Evolutionary conservation across 768 basidiomycete species (phyloP), one percentile per base, ranked within the genome.

Genomic region (Asterophora parasitica): DNA sequence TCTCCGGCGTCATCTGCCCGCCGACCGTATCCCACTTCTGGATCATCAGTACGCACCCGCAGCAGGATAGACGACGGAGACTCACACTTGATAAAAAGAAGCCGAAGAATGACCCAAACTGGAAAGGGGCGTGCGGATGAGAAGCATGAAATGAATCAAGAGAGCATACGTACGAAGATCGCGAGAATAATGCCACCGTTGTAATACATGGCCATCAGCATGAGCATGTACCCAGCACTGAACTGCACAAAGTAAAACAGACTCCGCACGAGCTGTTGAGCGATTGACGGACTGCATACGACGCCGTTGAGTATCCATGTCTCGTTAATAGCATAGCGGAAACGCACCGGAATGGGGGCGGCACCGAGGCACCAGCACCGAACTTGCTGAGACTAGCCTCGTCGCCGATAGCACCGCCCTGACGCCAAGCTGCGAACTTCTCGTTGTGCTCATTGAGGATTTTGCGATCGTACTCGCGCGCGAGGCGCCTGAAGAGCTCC

Each of bases 171-270:
- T 43, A 43, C 42, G 17, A 43, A 43, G 16, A 43, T 43, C 4
- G 42, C 42, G 15, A 43, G 20, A 10, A 43, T 43, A 1, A 43
- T 6, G 4, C 42, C 42, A 9, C 42, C 42, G 15, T 43, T 43
- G n/a, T 43, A 43, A 23, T 43, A 43, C 42, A 43, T 43, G 27
- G 42, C 42, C 28, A 43, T n/a, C 16, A 43, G 19, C 42, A 43
- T 43, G 42, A 43, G 42, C 10, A 43, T 43, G 10, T 43, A 43
- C 17, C 42, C 42, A 7, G 42, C 30, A 11, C 42, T 43, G 30
- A 43, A 43, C 20, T 43, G 42, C 1, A 43, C 42, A 12, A 16
- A 43, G 19, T 43, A 33, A 34, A 43, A 43, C 8, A 27, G 13
- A 17, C 42, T 43, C 4, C 42, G 30, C 0, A 43, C 12, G n/a